Evolutionary conservation across 345 rosid genomes (phyloP).

Genomic region (Eucalyptus albens): DNA sequence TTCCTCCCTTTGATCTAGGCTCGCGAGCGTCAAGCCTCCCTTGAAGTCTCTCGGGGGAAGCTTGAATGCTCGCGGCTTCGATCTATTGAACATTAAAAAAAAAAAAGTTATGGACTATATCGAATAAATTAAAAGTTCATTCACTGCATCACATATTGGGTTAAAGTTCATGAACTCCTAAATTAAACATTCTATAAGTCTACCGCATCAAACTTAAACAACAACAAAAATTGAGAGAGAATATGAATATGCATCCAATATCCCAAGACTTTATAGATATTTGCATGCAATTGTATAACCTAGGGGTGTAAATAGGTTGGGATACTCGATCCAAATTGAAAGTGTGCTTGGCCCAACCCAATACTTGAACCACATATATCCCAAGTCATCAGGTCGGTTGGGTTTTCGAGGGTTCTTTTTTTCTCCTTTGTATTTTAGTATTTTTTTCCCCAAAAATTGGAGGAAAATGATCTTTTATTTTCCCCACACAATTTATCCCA

Average conservation of each 20-base stretch:
- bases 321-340: background rate
- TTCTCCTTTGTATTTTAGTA: background rate
- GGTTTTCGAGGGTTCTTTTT: background rate
- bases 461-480: background rate
- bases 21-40: no score
- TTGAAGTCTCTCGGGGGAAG: no score
- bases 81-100: background rate
- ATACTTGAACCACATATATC: background rate
- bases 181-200: background rate
- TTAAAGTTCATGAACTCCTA: background rate
- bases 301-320: background rate
- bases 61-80: no score
- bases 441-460: no score
- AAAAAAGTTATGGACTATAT: no score
- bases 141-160: fast-evolving
- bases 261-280: background rate
- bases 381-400: fast-evolving
- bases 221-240: background rate
- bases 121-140: background rate
- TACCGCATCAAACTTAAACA: background rate
- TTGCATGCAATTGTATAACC: background rate
- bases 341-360: fast-evolving
- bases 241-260: background rate
- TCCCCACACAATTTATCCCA: no score
- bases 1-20: no score